Conservation (phyloP, 306 rosid species). For the Alnus rubra region DNA sequence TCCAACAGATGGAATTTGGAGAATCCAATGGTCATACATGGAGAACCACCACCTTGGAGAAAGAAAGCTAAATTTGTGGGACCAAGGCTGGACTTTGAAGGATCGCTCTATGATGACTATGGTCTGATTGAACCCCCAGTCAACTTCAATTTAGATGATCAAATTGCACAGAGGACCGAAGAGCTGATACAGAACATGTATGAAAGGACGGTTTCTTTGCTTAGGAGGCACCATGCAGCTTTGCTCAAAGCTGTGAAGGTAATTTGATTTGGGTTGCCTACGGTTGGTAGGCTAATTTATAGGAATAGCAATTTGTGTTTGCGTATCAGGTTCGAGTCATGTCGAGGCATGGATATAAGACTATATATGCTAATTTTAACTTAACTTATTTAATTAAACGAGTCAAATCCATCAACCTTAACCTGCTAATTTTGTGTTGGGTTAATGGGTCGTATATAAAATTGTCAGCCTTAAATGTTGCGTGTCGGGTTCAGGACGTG, state of each 20-base stretch:
- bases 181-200: constrained; percentile 66
- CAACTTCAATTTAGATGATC: constrained; percentile 81
- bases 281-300: background rate
- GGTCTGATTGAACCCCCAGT: constrained; percentile 70
- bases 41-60: constrained; percentile 96
- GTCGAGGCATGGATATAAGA: too few species aligned
- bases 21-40: constrained; percentile 89
- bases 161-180: constrained; percentile 77
- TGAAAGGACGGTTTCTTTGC: constrained; percentile 63
- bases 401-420: too few species aligned
- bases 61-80: constrained; percentile 73
- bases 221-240: constrained; percentile 80
- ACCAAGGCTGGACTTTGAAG: constrained; percentile 93
- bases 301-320: too few species aligned
- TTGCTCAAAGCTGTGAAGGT: constrained; percentile 85
- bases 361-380: too few species aligned
- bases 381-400: too few species aligned
- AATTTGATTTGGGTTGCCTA: constrained; percentile 24
- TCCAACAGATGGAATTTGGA: constrained; percentile 88
- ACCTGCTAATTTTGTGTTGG: too few species aligned
- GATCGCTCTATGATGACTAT: constrained; percentile 82
- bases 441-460: too few species aligned
- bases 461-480: too few species aligned
- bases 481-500: too few species aligned
- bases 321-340: too few species aligned